A percentile compares a stretch with the other conserved stretches of the same genome.
Evolutionary conservation across 176 grass and related monocot species (phyloP).

Genomic region (Phyllostachys edulis): DNA sequence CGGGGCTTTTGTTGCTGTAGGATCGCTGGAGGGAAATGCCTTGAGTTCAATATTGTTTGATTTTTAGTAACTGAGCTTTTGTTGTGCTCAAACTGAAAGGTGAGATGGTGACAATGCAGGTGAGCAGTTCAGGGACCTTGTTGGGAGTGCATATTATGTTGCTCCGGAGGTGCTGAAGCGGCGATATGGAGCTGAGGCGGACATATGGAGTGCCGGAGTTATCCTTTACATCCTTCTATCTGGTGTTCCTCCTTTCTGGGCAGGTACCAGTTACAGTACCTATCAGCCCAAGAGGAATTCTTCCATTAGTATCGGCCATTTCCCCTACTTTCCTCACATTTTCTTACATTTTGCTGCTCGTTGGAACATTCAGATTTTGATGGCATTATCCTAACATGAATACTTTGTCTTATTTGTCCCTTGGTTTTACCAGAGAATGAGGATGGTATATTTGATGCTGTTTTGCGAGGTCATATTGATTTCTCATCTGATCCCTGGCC

Average conservation of each 20-base stretch:
- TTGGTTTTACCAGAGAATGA: conserved; percentile 68
- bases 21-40: not conserved
- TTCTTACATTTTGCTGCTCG: not conserved
- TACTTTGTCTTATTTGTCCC: not conserved
- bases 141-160: conserved; percentile 87
- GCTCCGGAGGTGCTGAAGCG: conserved; percentile 81
- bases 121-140: conserved; percentile 77
- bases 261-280: conserved; percentile 34
- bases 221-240: conserved; percentile 96
- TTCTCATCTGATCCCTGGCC: conserved; percentile 89
- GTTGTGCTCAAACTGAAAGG: not conserved
- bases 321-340: no score
- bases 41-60: not conserved
- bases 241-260: conserved; percentile 96
- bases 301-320: no score
- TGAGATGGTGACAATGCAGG: conserved; percentile 33
- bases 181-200: conserved; percentile 70
- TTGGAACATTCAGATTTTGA: not conserved
- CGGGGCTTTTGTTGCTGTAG: not conserved
- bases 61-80: not conserved
- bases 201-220: conserved; percentile 94
- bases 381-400: not conserved
- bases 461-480: conserved; percentile 74
- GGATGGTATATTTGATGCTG: conserved; percentile 85
- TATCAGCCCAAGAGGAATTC: no score